Base-by-base conservation (phyloP, 306 rosid species). In the Quercus bicolor region DNA sequence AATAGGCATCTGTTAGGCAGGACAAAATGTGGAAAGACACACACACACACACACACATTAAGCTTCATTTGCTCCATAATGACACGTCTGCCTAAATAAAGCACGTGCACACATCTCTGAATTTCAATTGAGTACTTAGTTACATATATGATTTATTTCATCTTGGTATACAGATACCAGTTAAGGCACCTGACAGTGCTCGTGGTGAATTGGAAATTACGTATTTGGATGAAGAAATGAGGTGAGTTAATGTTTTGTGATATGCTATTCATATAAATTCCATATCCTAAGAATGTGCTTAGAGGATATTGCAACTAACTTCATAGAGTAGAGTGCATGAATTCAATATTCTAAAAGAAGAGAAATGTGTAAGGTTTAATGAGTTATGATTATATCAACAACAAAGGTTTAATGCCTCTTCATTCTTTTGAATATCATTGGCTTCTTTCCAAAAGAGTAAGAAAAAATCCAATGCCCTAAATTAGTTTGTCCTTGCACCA, bases 161-260 rank as follows among this genome's bases (percentile, higher is more conserved):
- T 64, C 76, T 61, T 83, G 76, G n/a, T 53, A 12, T 71, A 78
- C 89, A 94, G 97, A 83, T 94, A 80, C 97, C 98, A 43, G 55
- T 94, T 51, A 94, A 94, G 81, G 97, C 97, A n/a, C 98, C 97
- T 70, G 98, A 29, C 26, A 92, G 86, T 77, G 94, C 97, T 62
- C 98, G 97, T 5, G 98, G 98, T 71, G 92, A 85, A 87, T 77
- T 94, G 56, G 98, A 94, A 82, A 89, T 88, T 70, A 94, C 94
- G 64, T 94, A 92, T 79, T 84, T 94, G 75, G 97, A 94, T 68
- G 93, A 94, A 87, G 98, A 94, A 74, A 74, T 92, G 74, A 84
- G 98, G 98, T 92, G 75, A 88, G 94, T 83, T 66, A 16, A 26
- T 61, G 20, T 52, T 48, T 48, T 76, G 69, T 28, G 45, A 75